phyloP scores from a whole-genome alignment of 106 monocot genomes.

The Chionographis japonica region DNA sequence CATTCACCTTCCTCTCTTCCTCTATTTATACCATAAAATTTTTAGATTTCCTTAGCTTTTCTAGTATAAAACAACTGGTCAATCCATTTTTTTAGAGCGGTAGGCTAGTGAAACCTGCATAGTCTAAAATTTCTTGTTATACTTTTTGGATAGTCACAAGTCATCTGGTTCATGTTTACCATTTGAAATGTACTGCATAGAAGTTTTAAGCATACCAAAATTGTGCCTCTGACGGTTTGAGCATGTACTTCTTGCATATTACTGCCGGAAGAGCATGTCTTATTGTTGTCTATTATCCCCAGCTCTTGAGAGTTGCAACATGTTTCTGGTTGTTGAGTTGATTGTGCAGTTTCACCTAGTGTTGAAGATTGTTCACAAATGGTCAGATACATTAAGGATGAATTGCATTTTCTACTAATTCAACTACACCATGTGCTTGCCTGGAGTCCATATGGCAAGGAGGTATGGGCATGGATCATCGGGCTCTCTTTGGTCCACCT shows the following conservation, averaged over 20 bases:
- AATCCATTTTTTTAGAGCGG: no score
- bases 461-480: slow-evolving; percentile 26
- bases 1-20: no score
- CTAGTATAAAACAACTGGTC: no score
- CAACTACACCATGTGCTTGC: not conserved
- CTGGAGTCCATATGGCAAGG: slow-evolving; percentile 29
- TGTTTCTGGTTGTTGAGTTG: slow-evolving; percentile 32
- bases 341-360: slow-evolving; percentile 46
- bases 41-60: no score
- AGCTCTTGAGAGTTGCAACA: slow-evolving; percentile 27
- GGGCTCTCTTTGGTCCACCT: slow-evolving; percentile 18
- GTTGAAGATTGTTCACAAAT: not conserved
- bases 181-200: no score
- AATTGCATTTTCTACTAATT: not conserved
- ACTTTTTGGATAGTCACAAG: no score
- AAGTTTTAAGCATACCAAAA: slow-evolving; percentile 31
- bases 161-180: no score
- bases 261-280: slow-evolving; percentile 36
- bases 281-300: slow-evolving; percentile 21
- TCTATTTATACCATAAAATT: no score
- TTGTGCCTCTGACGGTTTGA: slow-evolving; percentile 51
- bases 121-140: no score
- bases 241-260: slow-evolving; percentile 32
- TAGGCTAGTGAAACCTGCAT: no score
- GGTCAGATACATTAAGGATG: no score